phyloP scores from a whole-genome alignment of 176 grass and related monocot genomes.

The Thinopyrum elongatum region DNA sequence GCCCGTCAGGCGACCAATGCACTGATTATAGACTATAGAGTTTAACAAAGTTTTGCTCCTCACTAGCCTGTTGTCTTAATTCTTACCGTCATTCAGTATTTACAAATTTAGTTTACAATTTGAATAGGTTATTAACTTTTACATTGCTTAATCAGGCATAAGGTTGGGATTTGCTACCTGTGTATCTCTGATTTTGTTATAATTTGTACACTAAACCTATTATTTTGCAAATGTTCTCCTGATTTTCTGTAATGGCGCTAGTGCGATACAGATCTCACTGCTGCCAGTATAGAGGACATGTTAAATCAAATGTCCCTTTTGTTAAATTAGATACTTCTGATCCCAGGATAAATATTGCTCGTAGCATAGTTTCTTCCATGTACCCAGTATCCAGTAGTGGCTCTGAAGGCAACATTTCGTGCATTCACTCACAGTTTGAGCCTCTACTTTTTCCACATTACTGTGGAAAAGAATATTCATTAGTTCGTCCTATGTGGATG shows the following conservation, averaged over 20 bases:
- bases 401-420: not conserved
- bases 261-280: not conserved
- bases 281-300: not conserved
- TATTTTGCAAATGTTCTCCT: not conserved
- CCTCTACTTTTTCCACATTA: not conserved
- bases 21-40: not conserved
- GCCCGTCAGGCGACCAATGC: not conserved
- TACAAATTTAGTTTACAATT: not conserved
- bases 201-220: not conserved
- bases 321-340: not conserved
- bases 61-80: not conserved
- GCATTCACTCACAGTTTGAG: not conserved
- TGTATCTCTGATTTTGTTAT: not conserved
- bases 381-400: not conserved
- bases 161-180: not conserved
- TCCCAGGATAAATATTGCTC: not conserved
- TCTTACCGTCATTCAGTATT: not conserved
- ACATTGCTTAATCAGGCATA: not conserved
- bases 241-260: not conserved
- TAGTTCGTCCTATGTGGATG: not conserved
- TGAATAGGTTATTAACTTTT: not conserved
- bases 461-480: not conserved
- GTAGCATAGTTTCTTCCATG: constrained; percentile 6
- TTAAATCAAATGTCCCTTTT: not conserved
- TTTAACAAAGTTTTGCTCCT: not conserved